Evolutionary conservation across 495 filamentous ascomycete species (phyloP).

Genomic region (Aspergillus ostianus): DNA sequence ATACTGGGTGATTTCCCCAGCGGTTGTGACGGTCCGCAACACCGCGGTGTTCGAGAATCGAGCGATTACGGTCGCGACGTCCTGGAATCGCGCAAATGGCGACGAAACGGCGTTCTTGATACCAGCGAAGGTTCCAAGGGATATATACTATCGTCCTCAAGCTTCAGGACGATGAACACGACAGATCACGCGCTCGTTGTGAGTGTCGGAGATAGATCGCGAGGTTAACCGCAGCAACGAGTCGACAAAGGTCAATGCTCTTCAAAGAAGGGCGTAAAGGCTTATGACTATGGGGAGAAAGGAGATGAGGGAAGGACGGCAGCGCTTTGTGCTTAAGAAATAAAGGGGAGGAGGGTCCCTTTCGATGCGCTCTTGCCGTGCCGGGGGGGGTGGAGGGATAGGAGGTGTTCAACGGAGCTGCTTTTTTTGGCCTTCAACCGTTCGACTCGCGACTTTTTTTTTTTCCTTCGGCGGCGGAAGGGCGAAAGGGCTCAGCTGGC

Average conservation of each 20-base stretch:
- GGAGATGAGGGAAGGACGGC: background rate
- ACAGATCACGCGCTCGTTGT: slow-evolving; percentile 16
- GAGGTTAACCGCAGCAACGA: slow-evolving; percentile 7
- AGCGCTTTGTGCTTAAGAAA: slow-evolving; percentile 4
- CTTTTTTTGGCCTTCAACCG: slow-evolving; percentile 14
- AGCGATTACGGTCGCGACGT: background rate
- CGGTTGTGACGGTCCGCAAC: background rate
- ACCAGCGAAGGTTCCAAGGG: slow-evolving; percentile 3
- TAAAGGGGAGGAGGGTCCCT: slow-evolving; percentile 6
- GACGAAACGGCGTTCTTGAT: background rate
- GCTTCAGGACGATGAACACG: background rate
- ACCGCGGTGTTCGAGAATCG: background rate
- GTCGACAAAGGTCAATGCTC: background rate
- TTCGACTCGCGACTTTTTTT: slow-evolving; percentile 20
- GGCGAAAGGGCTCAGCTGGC: slow-evolving; percentile 6
- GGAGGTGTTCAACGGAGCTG: slow-evolving; percentile 10
- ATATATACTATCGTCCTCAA: background rate
- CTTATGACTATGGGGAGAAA: background rate
- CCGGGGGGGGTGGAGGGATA: slow-evolving; percentile 3
- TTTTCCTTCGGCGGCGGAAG: slow-evolving; percentile 9
- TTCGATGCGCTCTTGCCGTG: slow-evolving; percentile 19
- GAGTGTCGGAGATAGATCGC: slow-evolving; percentile 13
- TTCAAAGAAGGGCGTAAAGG: background rate
- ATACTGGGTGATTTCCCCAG: background rate
- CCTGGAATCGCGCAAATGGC: background rate